Base-by-base conservation (phyloP, 371 early-diverging fungal species). In the Umbelopsis sp. region DNA sequence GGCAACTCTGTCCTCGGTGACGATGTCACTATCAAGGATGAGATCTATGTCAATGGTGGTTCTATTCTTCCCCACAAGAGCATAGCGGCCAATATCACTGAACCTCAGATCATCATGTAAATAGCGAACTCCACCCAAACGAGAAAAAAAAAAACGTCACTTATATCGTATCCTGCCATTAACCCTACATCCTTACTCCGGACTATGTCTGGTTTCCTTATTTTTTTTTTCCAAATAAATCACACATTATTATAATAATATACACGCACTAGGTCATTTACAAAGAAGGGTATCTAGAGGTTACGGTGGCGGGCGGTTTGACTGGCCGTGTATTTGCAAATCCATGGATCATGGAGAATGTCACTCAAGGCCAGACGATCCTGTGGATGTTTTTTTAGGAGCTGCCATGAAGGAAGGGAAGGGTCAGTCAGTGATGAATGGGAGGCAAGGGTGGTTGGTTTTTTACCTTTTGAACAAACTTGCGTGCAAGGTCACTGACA, bases 71-170 rank as follows among this genome's bases (percentile, higher is more conserved):
- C 99, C 68, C 97, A 98, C 87, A 98, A 98, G 86, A 84, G 87
- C 57, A 93, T 97, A 72, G 86, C 89, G 64, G 73, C 83, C 65
- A 95, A 94, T 76, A 92, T 98, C 73, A 91, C 95, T 63, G 96
- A 96, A 81, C 97, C 98, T 45, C 91, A 91, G 75, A 97, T 98
- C 75, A 93, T 98, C 80, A 96, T 98, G 98, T 98, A 92, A 86
- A 81, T 76, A 76, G 24, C 63, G 57, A 22, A 50, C 38, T 18
- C 22, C 18, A 37, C 57, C 35, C n/a, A 3, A 25, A 57, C 35
- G 18, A 14, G 1, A 25, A 29, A 29, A 29, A 29, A 29, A 4
- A 29, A 29, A 29, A 29, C 1, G 29, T 29, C 29, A 29, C 29
- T 29, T 4, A 29, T 29, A 29, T 29, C 29, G 29, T 29, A 29